Base-by-base conservation (phyloP, 129 eudicot genomes). In the Lactuca sativa region DNA sequence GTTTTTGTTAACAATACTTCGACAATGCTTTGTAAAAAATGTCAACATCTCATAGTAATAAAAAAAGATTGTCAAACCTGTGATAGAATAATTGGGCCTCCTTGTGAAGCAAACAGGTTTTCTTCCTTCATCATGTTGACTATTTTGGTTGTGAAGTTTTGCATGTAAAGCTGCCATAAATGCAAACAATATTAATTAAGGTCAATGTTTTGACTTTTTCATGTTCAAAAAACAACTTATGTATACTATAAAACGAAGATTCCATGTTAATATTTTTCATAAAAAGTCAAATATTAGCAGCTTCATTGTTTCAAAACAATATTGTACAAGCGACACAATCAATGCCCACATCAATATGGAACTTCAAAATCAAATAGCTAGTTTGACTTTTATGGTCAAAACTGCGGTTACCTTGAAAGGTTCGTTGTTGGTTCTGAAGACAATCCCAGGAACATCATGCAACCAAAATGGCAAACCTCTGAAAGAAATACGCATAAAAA, bases 391-490 rank as follows among this genome's bases (percentile, higher is more conserved):
- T n/a, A 40, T 14, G 33, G 18, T 47, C 34, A 59, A 44, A 14
- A 15, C 38, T 31, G 69, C 0, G 2, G 4, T 37, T 80, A 92
- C 98, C 90, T 89, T 89, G 53, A 84, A 92, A 7, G 92, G 92
- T 75, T 83, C 88, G 52, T 92, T 92, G 72, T 92, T 79, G 10
- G 95, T 63, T 62, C 98, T 85, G 71, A 61, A 92, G 30, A 89
- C 82, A 16, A 92, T 86, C 52, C 84, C 95, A 10, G 92, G 98
- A 55, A 92, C 81, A 75, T 92, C 98, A 78, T 81, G 98, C 55
- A 92, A 83, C 98, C 98, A 92, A 82, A 89, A 82, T 36, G 98
- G 98, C 7, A 92, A 62, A 7, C 98, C 98, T 78, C 98, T 92
- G 81, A 75, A 78, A 64, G 32, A 66, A 7, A 7, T 2, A 75